Evolutionary conservation across 179 eudicot genomes (phyloP).

Genomic region (Spinacia oleracea): DNA sequence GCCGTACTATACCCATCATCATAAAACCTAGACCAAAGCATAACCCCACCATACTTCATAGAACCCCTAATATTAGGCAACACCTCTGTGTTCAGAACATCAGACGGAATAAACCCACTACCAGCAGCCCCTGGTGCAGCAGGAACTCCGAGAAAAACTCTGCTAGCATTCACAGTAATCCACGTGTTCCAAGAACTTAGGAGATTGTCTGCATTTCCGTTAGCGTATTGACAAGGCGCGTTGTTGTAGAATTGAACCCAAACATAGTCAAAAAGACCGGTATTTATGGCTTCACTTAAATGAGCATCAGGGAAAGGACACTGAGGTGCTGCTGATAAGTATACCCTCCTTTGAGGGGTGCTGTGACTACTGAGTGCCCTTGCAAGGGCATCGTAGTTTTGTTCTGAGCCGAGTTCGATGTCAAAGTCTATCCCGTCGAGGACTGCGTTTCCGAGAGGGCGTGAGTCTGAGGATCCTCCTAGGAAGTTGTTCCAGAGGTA

Average conservation of each 20-base stretch:
- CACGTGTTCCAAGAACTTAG: slow-evolving; percentile 42
- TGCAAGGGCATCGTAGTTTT: slow-evolving; percentile 32
- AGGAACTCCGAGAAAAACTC: slow-evolving; percentile 46
- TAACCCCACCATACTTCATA: slow-evolving; percentile 50
- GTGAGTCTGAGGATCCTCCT: slow-evolving; percentile 28
- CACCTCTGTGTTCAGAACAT: slow-evolving; percentile 30
- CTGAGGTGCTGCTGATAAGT: slow-evolving; percentile 57
- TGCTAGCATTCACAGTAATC: slow-evolving; percentile 34
- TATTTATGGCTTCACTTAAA: slow-evolving; percentile 37
- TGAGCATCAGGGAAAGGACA: slow-evolving; percentile 45
- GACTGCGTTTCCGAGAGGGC: slow-evolving; percentile 37
- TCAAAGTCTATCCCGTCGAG: slow-evolving; percentile 49
- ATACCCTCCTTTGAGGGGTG: slow-evolving; percentile 32
- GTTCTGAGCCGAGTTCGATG: slow-evolving; percentile 31
- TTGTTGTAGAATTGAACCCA: slow-evolving; percentile 72
- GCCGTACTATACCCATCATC: slow-evolving; percentile 33
- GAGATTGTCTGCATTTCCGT: slow-evolving; percentile 31
- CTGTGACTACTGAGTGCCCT: slow-evolving; percentile 14
- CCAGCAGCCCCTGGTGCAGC: slow-evolving; percentile 42
- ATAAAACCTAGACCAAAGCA: slow-evolving; percentile 48
- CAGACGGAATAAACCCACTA: slow-evolving; percentile 38
- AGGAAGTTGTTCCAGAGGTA: slow-evolving; percentile 45
- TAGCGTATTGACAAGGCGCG: slow-evolving; percentile 41
- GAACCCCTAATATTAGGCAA: slow-evolving; percentile 39
- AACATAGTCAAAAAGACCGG: slow-evolving; percentile 43